These are phyloP conservation scores for Oxytropis ochrocephala DNA, from an alignment of 306 rosid species.

Conservation along the genomic window DNA sequence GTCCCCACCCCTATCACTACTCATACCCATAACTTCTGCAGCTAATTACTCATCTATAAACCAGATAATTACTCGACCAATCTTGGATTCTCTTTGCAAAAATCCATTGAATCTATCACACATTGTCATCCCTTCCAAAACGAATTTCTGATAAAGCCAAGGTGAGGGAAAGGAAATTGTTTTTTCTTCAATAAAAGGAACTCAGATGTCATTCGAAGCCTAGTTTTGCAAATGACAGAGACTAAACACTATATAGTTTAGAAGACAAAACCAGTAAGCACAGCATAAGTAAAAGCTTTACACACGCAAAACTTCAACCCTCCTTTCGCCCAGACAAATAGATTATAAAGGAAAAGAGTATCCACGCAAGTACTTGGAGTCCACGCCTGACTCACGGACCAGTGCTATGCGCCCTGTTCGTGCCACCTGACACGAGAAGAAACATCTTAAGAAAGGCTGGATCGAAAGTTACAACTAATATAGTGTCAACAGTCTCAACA, in stretches of 20 bases:
- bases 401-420: constrained; percentile 79
- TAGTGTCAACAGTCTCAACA: not conserved
- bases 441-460: not conserved
- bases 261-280: not conserved
- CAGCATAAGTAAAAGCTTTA: not conserved
- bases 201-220: not conserved
- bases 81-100: not conserved
- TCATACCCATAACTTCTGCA: no score
- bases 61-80: not conserved
- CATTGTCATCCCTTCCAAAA: no score
- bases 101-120: not conserved
- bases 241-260: not conserved
- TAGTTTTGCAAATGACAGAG: not conserved
- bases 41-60: no score
- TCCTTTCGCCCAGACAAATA: not conserved
- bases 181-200: not conserved
- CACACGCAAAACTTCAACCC: not conserved
- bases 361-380: constrained; percentile 70
- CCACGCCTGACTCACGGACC: constrained; percentile 76
- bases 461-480: not conserved
- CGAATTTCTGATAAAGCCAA: not conserved
- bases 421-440: constrained; percentile 53
- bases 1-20: no score
- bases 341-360: constrained; percentile 56
- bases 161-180: not conserved